Evolutionary conservation across 495 filamentous ascomycete genomes (phyloP).

Genomic region (Aeminium ludgeri): DNA sequence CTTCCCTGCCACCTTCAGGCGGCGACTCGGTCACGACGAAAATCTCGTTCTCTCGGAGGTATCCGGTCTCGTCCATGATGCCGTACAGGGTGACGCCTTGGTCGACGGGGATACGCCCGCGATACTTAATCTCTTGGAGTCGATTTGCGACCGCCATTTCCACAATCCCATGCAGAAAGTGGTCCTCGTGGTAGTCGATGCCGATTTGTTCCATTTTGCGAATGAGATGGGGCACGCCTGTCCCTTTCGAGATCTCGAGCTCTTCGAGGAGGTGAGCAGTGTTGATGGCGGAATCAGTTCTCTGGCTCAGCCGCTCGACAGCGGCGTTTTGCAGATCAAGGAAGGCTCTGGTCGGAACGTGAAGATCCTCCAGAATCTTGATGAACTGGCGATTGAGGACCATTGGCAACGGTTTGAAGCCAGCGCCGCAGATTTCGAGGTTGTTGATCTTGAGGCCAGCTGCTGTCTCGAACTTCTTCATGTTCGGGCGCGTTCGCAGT

Average conservation of each 20-base stretch:
- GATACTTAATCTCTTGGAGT: conserved; percentile 57
- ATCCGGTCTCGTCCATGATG: conserved; percentile 66
- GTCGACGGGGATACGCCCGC: conserved; percentile 50
- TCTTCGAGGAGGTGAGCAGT: conserved; percentile 44
- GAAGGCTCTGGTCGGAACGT: conserved; percentile 39
- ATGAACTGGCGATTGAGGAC: conserved; percentile 62
- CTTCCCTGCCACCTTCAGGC: conserved; percentile 14
- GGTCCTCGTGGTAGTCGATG: conserved; percentile 44
- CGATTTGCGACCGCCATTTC: conserved; percentile 48
- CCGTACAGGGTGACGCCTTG: conserved; percentile 54
- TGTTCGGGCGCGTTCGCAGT: conserved; percentile 49
- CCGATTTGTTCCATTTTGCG: conserved; percentile 33
- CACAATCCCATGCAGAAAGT: conserved; percentile 44
- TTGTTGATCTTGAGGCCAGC: conserved; percentile 21
- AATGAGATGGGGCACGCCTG: conserved; percentile 43
- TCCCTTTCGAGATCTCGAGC: conserved; percentile 35
- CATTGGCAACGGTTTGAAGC: conserved; percentile 45
- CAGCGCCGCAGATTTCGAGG: conserved; percentile 61
- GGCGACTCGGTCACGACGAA: conserved; percentile 36
- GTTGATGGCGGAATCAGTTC: conserved; percentile 36
- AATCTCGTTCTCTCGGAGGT: conserved; percentile 48
- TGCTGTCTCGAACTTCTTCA: conserved; percentile 56
- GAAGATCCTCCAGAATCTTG: conserved; percentile 66
- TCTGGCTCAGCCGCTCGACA: conserved; percentile 37
- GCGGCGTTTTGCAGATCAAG: conserved; percentile 40